Evolutionary conservation across 2,329 filamentous ascomycete genomes (phyloP), one percentile per base, ranked within the genome.

Genomic region (Magnaporthiopsis rhizophila): DNA sequence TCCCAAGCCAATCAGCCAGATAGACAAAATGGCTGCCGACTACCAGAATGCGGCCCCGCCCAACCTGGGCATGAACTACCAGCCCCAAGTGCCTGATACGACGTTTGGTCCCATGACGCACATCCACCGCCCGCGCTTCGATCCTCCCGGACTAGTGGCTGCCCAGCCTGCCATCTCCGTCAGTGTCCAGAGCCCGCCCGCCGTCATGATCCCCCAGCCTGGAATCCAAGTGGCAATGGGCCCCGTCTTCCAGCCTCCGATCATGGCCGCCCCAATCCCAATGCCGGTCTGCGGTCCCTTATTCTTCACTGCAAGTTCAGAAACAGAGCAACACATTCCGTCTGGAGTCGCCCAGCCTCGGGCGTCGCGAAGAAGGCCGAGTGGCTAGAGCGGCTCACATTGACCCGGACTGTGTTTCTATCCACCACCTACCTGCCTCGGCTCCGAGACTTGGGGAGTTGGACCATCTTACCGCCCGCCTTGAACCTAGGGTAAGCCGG

Each of bases 11-110:
- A 53, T 24, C 18, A 53, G n/a, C 18, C 45, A 53, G 45, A 53
- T 5, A 53, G 24, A 66, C 68, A 68, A 65, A 67, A 77, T 76
- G 76, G 75, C 74, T 38, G 61, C 50, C 63, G 75, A 76, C 65
- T 81, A 82, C 68, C 74, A 75, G 66, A 78, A 79, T 68, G 67
- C 74, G n/a, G 71, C 69, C n/a, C 80, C 77, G 67, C 75, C 77
- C 58, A 72, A 75, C 36, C 70, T 70, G 61, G 81, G 80, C 64
- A 71, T 82, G 62, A 80, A 83, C 71, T 86, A 83, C 69, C 82
- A 86, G 69, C 85, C 85, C 0, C 84, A 82, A 34, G 82, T 85
- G 21, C 83, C 83, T 3, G 82, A 85, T 68, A 85, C 83, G 21
- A 81, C 80, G 58, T 78, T 80, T 70, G 85, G 85, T 3, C 80